Evolutionary conservation across 768 basidiomycete genomes (phyloP).

Genomic region (Termitomyces sp.): DNA sequence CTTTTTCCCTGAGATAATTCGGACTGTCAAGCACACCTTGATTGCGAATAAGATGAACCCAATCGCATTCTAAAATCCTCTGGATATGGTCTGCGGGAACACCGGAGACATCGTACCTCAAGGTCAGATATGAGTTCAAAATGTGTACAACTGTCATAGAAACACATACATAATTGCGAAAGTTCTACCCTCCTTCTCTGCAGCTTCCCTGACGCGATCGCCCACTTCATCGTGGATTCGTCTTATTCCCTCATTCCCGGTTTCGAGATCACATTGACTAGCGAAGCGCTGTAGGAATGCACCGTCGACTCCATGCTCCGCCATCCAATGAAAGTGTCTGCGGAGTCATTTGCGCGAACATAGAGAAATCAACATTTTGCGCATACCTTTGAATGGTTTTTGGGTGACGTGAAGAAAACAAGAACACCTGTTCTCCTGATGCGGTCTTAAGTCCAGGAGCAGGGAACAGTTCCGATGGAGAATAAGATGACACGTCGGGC

Average conservation of each 20-base stretch:
- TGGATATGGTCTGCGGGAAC: constrained; percentile 70
- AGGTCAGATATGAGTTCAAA: neutral
- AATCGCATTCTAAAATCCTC: constrained; percentile 63
- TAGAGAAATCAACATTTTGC: neutral
- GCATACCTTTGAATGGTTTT: constrained; percentile 61
- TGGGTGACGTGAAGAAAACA: constrained; percentile 77
- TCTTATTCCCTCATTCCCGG: constrained; percentile 50
- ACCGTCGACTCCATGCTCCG: constrained; percentile 72
- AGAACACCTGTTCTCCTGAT: constrained; percentile 52
- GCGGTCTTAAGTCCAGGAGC: constrained; percentile 59
- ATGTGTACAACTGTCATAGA: neutral
- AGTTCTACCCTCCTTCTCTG: constrained; percentile 75
- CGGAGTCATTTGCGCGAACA: neutral
- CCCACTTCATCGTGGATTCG: constrained; percentile 68
- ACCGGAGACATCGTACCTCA: constrained; percentile 80
- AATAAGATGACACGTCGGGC: constrained; percentile 73
- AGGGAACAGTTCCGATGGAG: constrained; percentile 62
- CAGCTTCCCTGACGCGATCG: constrained; percentile 65
- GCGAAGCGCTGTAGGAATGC: constrained; percentile 79
- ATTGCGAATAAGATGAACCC: constrained; percentile 61
- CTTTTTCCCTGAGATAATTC: constrained; percentile 66
- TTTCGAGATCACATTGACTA: constrained; percentile 56
- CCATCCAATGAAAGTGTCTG: constrained; percentile 83
- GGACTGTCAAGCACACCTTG: constrained; percentile 64
- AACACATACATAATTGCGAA: constrained; percentile 75